Evolutionary conservation across 148 eudicot genomes (phyloP).

Genomic region (Cornus kousa): DNA sequence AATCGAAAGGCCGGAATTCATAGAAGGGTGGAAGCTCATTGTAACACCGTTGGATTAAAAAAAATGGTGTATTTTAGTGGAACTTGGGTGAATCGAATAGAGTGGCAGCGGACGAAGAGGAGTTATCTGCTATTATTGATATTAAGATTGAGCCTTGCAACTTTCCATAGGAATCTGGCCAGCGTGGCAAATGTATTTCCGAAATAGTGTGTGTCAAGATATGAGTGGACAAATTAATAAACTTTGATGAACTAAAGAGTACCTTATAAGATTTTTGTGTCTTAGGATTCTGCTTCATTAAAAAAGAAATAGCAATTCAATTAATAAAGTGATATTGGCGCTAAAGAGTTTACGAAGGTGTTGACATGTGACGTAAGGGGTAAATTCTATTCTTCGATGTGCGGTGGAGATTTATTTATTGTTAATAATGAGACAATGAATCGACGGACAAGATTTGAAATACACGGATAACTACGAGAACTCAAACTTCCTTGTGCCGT

Average conservation of each 20-base stretch:
- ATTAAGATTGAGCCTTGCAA: no score
- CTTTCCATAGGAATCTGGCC: not conserved
- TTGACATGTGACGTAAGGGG: not conserved
- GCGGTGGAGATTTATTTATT: not conserved
- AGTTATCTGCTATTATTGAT: no score
- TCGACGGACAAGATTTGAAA: not conserved
- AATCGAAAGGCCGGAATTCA: constrained; percentile 38
- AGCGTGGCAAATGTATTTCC: not conserved
- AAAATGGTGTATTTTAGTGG: not conserved
- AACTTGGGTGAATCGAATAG: not conserved
- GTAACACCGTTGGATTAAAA: constrained; percentile 25
- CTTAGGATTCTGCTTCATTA: not conserved
- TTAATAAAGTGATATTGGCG: not conserved
- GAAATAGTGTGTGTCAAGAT: not conserved
- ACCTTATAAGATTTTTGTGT: not conserved
- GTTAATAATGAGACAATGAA: not conserved
- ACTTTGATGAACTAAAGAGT: not conserved
- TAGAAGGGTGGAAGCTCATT: constrained; percentile 17
- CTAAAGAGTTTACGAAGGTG: not conserved
- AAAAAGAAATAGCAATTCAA: not conserved
- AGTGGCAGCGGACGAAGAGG: no score
- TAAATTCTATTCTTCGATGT: not conserved
- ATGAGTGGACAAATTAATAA: not conserved
- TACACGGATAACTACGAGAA: no score
- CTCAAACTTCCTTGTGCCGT: no score